Evolutionary conservation across 768 basidiomycete genomes (phyloP).

Genomic region (Rhizopogon vulgaris): DNA sequence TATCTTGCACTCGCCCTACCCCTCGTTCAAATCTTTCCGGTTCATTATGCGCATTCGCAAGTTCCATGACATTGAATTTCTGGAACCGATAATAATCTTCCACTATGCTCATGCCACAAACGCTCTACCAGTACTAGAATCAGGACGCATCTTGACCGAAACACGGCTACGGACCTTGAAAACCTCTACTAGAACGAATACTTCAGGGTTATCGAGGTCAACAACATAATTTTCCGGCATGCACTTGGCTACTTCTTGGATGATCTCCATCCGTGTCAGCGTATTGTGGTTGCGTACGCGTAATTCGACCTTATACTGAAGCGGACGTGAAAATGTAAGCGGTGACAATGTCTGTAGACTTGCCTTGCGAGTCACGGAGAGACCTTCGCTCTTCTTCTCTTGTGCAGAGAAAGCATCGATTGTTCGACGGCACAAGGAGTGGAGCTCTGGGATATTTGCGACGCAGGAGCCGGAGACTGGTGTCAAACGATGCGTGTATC

Average conservation of each 20-base stretch:
- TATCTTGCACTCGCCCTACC: slow-evolving; percentile 27
- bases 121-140: slow-evolving; percentile 39
- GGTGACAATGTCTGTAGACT: slow-evolving; percentile 8
- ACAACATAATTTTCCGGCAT: slow-evolving; percentile 66
- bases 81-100: slow-evolving; percentile 63
- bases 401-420: slow-evolving; percentile 48
- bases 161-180: slow-evolving; percentile 56
- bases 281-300: slow-evolving; percentile 74
- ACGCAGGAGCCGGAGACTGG: slow-evolving; percentile 64
- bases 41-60: slow-evolving; percentile 47
- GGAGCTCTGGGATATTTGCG: slow-evolving; percentile 67
- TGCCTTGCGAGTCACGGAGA: slow-evolving; percentile 40
- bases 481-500: slow-evolving; percentile 64
- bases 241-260: slow-evolving; percentile 64
- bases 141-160: background rate
- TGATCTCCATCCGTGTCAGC: slow-evolving; percentile 49
- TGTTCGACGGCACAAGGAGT: slow-evolving; percentile 48
- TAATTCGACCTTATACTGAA: slow-evolving; percentile 78
- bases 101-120: slow-evolving; percentile 72
- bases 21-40: slow-evolving; percentile 27
- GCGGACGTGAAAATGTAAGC: background rate
- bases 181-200: slow-evolving; percentile 75
- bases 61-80: slow-evolving; percentile 77
- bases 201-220: slow-evolving; percentile 58
- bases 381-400: slow-evolving; percentile 26